Conservation (phyloP, 352 stramenopile genomes). For the Phytophthora melonis region DNA sequence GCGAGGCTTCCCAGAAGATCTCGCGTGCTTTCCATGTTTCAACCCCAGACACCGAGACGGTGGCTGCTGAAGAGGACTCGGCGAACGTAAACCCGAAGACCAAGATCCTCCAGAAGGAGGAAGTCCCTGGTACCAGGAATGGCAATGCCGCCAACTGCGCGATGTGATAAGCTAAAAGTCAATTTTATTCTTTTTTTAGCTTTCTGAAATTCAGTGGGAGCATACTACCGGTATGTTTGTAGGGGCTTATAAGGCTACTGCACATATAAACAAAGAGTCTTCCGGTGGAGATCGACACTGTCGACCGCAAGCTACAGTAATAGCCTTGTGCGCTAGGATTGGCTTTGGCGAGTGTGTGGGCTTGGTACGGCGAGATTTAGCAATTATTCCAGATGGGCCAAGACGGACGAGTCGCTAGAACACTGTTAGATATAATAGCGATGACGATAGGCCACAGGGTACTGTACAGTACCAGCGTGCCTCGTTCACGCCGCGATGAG, state of each 20-base stretch:
- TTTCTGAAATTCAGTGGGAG: no score
- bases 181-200: no score
- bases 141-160: slow-evolving; percentile 11
- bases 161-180: slow-evolving; percentile 5
- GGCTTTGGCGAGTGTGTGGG: background rate
- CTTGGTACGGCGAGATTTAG: slow-evolving; percentile 4
- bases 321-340: background rate
- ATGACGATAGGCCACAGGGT: background rate
- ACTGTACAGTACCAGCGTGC: background rate
- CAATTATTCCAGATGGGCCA: slow-evolving; percentile 17
- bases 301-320: background rate
- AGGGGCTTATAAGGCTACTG: no score
- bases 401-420: slow-evolving; percentile 3
- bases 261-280: no score
- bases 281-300: no score
- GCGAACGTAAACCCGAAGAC: background rate
- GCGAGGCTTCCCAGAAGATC: background rate
- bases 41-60: background rate
- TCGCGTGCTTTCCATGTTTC: background rate
- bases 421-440: slow-evolving; percentile 1
- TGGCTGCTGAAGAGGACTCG: slow-evolving; percentile 13
- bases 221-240: no score
- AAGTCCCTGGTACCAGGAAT: background rate
- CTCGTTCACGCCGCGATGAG: no score
- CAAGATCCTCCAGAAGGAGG: background rate